Base-by-base conservation (phyloP, 768 basidiomycete species). In the Harrya chromipes region DNA sequence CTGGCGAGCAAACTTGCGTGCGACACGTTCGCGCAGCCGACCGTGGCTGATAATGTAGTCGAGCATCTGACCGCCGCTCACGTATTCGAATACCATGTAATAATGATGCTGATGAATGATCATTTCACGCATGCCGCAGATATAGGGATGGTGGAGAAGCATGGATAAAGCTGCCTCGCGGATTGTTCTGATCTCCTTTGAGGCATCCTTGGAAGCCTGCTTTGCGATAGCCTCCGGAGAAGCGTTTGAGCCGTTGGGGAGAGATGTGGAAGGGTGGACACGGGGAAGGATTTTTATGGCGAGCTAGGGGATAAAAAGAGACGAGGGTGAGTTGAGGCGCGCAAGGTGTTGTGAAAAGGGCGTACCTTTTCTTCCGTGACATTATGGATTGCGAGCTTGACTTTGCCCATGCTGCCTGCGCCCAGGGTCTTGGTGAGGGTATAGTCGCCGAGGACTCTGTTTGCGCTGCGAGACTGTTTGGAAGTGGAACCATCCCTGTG, bases 31-130 rank as follows among this genome's bases (percentile, higher is more conserved):
- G 40, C 97, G 80, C 50, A 98, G 79, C 29, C 97, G 80, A 16
- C 97, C 97, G 62, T 99, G 97, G 61, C 90, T 90, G 73, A 99
- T 99, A 73, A 99, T 98, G 69, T 95, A 99, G 79, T 99, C 97
- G 57, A 99, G 83, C 92, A 99, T 94, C 77, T 99, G 97, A 1
- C 97, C 97, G 27, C 97, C 97, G 59, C 94, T 95, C 70, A 98
- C 91, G 68, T 97, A 97, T 69, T 99, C 97, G 67, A 90, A 93
- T 10, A 97, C 91, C 93, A 99, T 97, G 76, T 98, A 99, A 73
- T 98, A 97, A 71, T 99, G 94, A 62, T 99, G 87, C 53, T 91
- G 90, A 72, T 97, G 95, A 21, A 94, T 76, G 65, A 97, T 92
- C 88, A 99, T 94, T 74, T 95, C 93, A 58, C 92, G 87, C 95